A percentile compares a stretch with the other conserved stretches of the same genome.
These are phyloP conservation scores for Fusarium pseudocircinatum DNA, from an alignment of 2,329 filamentous ascomycete genomes.

Conservation along the genomic window DNA sequence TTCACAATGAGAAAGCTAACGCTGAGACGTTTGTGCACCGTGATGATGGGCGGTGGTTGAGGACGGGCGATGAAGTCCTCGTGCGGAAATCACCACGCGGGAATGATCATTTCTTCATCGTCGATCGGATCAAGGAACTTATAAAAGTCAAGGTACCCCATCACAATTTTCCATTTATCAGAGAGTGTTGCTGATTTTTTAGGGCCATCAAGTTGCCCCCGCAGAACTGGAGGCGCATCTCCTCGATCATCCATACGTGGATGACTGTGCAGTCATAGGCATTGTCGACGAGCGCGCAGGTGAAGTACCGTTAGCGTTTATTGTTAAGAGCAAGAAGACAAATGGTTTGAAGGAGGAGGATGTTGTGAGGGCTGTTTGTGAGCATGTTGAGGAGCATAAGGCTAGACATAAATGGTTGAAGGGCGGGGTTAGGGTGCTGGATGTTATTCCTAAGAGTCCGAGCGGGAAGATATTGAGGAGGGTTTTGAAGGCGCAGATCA, in stretches of 20 bases:
- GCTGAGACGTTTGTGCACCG: slow-evolving; percentile 75
- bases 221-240: slow-evolving; percentile 82
- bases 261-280: slow-evolving; percentile 79
- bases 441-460: slow-evolving; percentile 75
- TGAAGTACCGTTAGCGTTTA: slow-evolving; percentile 70
- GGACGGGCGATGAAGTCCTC: slow-evolving; percentile 85
- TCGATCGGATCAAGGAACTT: slow-evolving; percentile 77
- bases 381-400: slow-evolving; percentile 72
- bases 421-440: slow-evolving; percentile 70
- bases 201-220: slow-evolving; percentile 81
- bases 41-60: slow-evolving; percentile 76
- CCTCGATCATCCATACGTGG: slow-evolving; percentile 75
- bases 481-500: slow-evolving; percentile 49
- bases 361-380: slow-evolving; percentile 59
- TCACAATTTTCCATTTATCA: too few species aligned
- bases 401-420: slow-evolving; percentile 74
- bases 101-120: slow-evolving; percentile 83
- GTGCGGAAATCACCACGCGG: slow-evolving; percentile 70
- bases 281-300: slow-evolving; percentile 67
- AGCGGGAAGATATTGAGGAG: slow-evolving; percentile 71
- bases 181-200: not conserved
- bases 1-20: slow-evolving; percentile 86
- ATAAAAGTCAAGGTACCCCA: slow-evolving; percentile 76
- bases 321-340: slow-evolving; percentile 60
- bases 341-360: slow-evolving; percentile 63